Evolutionary conservation across 108 stramenopile genomes (phyloP), one percentile per base, ranked within the genome.

Genomic region (Cyclotella sp.): DNA sequence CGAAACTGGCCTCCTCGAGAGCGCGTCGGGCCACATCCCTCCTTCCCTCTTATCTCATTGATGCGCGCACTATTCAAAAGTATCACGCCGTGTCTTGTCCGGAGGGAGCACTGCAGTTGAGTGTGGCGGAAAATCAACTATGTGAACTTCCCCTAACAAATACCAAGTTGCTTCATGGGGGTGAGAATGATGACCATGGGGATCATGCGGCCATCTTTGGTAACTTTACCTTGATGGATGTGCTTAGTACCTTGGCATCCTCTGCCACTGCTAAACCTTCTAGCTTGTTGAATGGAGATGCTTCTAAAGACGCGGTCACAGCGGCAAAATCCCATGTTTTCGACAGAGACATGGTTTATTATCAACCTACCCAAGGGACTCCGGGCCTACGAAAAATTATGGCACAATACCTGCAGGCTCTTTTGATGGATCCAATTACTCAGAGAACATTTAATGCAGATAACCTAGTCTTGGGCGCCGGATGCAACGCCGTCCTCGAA

Each of bases 401-500:
- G 79, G 88, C 82, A 24, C 21, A 46, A 3, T 95, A 95, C 70
- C 62, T 95, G 9, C 70, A 88, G 63, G 43, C 79, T 47, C 64
- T 90, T 24, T 61, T 93, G 26, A 27, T 81, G 16, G 0, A 51
- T 34, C 53, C 63, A 45, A 65, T 16, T 4, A 7, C 49, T 7
- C 42, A 51, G 18, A 19, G 68, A 16, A 44, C 45, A 18, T 62
- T 95, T n/a, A 83, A 95, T 73, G 63, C 77, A 8, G 91, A 93
- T 27, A 86, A 87, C 9, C 53, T 95, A 16, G 81, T 93, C 1
- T 44, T 95, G 0, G 94, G 94, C 1, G 89, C 94, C 26, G 94
- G 94, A 49, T 95, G 94, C 73, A 95, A 95, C 69, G 95, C 95
- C 55, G 92, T 92, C 13, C 74, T 96, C 63, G 92, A 96, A 63